A percentile compares a stretch with the other conserved stretches of the same genome.
phyloP scores from a whole-genome alignment of 805 yeast species.

The Candida schatavii region DNA sequence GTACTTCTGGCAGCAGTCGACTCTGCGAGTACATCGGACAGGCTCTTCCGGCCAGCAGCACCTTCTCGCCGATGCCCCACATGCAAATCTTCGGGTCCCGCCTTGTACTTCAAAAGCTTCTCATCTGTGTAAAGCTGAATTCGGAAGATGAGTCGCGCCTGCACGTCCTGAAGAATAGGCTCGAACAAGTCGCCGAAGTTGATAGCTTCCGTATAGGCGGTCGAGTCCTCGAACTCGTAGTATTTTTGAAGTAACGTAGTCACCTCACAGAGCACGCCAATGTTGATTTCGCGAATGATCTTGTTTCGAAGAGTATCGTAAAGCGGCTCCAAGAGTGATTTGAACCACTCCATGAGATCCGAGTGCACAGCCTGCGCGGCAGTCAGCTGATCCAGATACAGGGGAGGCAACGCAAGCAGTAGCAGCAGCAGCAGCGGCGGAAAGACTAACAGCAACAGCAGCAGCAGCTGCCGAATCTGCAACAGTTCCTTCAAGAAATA shows the following conservation, averaged over 20 bases:
- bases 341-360: conserved; percentile 58
- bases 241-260: conserved; percentile 67
- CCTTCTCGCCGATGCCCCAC: conserved; percentile 42
- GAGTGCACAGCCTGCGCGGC: neutral
- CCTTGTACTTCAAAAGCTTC: conserved; percentile 62
- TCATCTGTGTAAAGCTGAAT: conserved; percentile 72
- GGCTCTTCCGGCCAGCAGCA: conserved; percentile 28
- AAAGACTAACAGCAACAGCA: conserved; percentile 5
- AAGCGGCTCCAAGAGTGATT: conserved; percentile 68
- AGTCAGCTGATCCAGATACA: too few species aligned
- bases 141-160: conserved; percentile 75
- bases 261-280: conserved; percentile 69
- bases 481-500: conserved; percentile 37
- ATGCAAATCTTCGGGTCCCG: conserved; percentile 65
- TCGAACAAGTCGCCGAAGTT: conserved; percentile 60
- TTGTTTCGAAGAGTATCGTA: conserved; percentile 67
- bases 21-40: conserved; percentile 7
- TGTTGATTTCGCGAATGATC: conserved; percentile 67
- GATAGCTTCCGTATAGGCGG: conserved; percentile 20
- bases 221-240: conserved; percentile 58
- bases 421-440: conserved; percentile 5
- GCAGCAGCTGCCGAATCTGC: conserved; percentile 2
- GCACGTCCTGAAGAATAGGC: conserved; percentile 74
- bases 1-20: conserved; percentile 5
- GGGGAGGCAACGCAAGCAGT: neutral